A percentile compares a stretch with the other conserved stretches of the same genome.
phyloP scores from a whole-genome alignment of 306 rosid species.

The Carpinus fangiana region DNA sequence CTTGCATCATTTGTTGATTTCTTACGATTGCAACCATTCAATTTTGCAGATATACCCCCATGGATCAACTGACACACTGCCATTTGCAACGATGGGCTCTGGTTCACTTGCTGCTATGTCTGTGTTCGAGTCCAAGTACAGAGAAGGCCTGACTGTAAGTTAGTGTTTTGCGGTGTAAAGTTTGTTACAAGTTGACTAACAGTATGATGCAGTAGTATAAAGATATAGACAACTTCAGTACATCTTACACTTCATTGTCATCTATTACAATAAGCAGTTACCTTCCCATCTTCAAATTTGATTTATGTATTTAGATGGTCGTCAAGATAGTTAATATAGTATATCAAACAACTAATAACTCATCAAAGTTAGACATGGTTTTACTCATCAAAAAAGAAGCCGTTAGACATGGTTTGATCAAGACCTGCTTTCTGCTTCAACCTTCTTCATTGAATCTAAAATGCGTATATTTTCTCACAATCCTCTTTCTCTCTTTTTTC shows the following conservation, averaged over 20 bases:
- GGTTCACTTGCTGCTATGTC: slow-evolving; percentile 70
- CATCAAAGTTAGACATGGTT: too few species aligned
- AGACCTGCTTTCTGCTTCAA: neutral
- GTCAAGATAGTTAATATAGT: neutral
- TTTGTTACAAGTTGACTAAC: slow-evolving; percentile 5
- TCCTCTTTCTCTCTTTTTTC: slow-evolving; percentile 10
- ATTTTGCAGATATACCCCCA: slow-evolving; percentile 60
- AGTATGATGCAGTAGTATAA: neutral
- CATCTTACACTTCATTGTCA: neutral
- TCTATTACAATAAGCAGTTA: neutral
- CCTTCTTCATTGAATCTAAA: neutral
- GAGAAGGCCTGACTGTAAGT: slow-evolving; percentile 70
- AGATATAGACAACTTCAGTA: neutral
- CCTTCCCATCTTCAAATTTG: neutral
- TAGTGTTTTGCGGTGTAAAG: neutral
- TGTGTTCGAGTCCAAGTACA: slow-evolving; percentile 62
- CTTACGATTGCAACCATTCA: neutral
- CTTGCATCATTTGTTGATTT: slow-evolving; percentile 20
- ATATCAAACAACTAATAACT: neutral
- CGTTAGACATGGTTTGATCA: neutral
- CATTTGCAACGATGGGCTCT: slow-evolving; percentile 65
- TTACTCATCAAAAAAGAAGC: neutral
- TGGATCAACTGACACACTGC: slow-evolving; percentile 66
- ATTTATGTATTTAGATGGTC: neutral
- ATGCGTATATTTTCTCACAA: neutral